phyloP scores from a whole-genome alignment of 257 asterid genomes.

The Haberlea rhodopensis region DNA sequence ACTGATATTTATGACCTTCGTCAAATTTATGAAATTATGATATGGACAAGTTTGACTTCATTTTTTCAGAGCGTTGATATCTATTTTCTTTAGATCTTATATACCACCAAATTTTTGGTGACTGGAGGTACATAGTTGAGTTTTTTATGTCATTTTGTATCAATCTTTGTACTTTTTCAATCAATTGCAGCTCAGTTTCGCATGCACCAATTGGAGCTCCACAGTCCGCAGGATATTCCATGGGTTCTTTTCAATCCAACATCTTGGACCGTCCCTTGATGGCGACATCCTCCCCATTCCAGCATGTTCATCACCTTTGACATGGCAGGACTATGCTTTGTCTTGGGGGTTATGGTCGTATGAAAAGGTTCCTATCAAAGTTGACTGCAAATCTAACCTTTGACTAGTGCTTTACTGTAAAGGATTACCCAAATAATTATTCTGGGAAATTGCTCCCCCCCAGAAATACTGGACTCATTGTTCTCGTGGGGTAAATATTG shows the following conservation, averaged over 20 bases:
- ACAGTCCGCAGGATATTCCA: constrained; percentile 65
- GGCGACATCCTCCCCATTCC: constrained; percentile 58
- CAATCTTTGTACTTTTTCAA: constrained; percentile 5
- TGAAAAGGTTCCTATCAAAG: constrained; percentile 16
- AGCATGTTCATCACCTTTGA: constrained; percentile 61
- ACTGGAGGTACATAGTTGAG: not conserved
- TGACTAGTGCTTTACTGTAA: constrained; percentile 29
- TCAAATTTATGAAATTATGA: not conserved
- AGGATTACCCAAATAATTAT: constrained; percentile 5
- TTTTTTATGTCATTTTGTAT: not conserved
- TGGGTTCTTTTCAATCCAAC: constrained; percentile 58
- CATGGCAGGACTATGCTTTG: not conserved
- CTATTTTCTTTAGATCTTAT: no score
- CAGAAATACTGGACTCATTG: not conserved
- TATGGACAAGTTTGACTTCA: not conserved
- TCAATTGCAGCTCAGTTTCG: constrained; percentile 52
- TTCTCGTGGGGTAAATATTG: not conserved
- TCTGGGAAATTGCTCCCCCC: not conserved
- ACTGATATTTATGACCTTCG: not conserved
- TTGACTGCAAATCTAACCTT: constrained; percentile 17
- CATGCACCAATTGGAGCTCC: constrained; percentile 59
- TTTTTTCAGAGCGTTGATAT: not conserved
- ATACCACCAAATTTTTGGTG: not conserved
- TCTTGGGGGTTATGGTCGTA: constrained; percentile 13
- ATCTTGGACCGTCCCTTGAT: constrained; percentile 61